phyloP scores from a whole-genome alignment of 1,139 yeast genomes.

The Wickerhamiella pararugosa region DNA sequence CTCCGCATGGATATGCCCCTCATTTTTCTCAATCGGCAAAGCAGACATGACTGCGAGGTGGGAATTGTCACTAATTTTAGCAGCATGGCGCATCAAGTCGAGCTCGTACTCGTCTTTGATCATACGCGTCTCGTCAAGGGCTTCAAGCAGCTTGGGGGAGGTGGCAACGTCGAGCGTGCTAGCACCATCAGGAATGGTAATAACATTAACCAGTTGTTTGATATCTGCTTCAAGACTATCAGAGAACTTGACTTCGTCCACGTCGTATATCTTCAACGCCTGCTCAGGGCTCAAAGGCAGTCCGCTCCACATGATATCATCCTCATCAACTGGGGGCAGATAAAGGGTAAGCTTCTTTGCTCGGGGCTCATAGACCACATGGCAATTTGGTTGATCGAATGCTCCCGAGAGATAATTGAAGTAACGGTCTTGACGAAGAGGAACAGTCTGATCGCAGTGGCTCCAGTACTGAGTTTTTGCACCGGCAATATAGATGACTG shows the following conservation, averaged over 20 bases:
- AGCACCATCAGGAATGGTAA: constrained; percentile 28
- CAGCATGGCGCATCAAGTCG: constrained; percentile 60
- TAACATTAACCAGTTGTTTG: constrained; percentile 17
- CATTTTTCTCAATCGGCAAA: constrained; percentile 70
- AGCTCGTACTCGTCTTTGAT: constrained; percentile 77
- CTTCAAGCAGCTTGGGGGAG: constrained; percentile 28
- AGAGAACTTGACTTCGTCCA: constrained; percentile 61
- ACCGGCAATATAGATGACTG: constrained; percentile 48
- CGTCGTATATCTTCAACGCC: constrained; percentile 53
- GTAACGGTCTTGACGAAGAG: constrained; percentile 79
- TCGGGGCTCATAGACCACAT: constrained; percentile 42
- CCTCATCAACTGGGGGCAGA: constrained; percentile 69
- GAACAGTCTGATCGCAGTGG: constrained; percentile 66
- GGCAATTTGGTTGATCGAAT: constrained; percentile 55
- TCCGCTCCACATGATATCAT: constrained; percentile 96
- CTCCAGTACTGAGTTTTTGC: constrained; percentile 47
- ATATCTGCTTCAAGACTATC: constrained; percentile 31
- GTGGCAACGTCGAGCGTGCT: constrained; percentile 14
- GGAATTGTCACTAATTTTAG: constrained; percentile 71
- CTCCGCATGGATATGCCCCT: constrained; percentile 89
- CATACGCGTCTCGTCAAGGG: constrained; percentile 74
- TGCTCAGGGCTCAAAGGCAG: constrained; percentile 56
- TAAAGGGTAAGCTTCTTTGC: constrained; percentile 50
- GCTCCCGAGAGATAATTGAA: constrained; percentile 83
- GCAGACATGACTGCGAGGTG: constrained; percentile 92